Evolutionary conservation across 208 protist species (phyloP).

Genomic region (Leishmania gerbilli): DNA sequence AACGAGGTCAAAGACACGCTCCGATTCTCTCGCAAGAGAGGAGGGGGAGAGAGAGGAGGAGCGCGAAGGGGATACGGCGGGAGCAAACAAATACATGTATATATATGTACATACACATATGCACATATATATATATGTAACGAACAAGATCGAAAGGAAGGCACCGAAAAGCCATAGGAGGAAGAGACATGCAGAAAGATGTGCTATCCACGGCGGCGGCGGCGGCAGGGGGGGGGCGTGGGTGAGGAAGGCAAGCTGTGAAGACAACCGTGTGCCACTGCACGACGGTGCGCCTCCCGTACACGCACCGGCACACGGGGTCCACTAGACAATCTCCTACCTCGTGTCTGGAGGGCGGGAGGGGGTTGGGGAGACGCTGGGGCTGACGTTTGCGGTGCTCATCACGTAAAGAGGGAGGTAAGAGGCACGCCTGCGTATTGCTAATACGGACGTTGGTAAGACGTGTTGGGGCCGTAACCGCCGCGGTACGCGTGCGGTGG

Average conservation of each 20-base stretch:
- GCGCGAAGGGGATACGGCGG: neutral
- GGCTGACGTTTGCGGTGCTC: neutral
- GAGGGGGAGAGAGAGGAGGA: neutral
- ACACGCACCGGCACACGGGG: neutral
- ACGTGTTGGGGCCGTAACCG: slow-evolving; percentile 23
- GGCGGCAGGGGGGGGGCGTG: neutral
- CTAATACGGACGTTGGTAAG: slow-evolving; percentile 25
- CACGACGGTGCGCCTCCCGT: neutral
- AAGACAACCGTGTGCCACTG: neutral
- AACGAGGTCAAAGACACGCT: neutral
- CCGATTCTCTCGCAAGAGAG: neutral
- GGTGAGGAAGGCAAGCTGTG: neutral
- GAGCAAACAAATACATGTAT: neutral
- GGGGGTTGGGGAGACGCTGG: neutral
- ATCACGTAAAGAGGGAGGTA: neutral
- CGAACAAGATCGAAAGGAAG: neutral
- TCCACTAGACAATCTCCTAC: neutral
- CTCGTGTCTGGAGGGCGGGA: neutral
- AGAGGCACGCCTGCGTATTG: neutral
- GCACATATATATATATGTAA: neutral
- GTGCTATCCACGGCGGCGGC: neutral
- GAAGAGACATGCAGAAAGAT: slow-evolving; percentile 1
- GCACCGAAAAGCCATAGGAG: neutral
- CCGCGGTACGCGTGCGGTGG: slow-evolving; percentile 24
- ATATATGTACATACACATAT: neutral